Percentiles rank a stretch among this genome's conserved stretches.
Conservation (phyloP, 176 grass and related monocot genomes). For the Miscanthus lutarioriparius region DNA sequence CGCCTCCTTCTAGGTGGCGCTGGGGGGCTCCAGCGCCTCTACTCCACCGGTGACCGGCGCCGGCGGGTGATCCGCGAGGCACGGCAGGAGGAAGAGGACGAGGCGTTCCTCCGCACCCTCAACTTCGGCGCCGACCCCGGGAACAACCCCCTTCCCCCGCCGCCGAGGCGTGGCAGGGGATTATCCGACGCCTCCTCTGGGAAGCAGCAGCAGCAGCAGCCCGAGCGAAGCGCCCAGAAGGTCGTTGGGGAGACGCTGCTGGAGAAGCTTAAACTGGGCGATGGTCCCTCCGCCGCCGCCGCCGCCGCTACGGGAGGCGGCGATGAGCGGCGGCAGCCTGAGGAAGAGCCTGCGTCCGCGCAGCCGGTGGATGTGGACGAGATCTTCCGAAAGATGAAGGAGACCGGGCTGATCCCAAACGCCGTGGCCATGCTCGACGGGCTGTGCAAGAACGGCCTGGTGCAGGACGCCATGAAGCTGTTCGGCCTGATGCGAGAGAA, state of each 20-base stretch:
- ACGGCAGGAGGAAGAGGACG: slow-evolving; percentile 56
- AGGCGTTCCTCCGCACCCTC: slow-evolving; percentile 62
- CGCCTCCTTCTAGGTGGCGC: slow-evolving; percentile 9
- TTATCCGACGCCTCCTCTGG: slow-evolving; percentile 11
- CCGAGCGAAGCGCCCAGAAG: slow-evolving; percentile 39
- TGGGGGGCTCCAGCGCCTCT: not conserved
- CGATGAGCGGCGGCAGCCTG: slow-evolving; percentile 1
- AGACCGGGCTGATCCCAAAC: slow-evolving; percentile 84
- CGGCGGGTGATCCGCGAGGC: slow-evolving; percentile 48
- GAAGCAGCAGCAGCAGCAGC: not conserved
- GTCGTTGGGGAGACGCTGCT: slow-evolving; percentile 55
- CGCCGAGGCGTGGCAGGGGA: not conserved
- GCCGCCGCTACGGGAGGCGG: not conserved
- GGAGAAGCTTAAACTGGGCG: slow-evolving; percentile 64
- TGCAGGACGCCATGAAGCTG: slow-evolving; percentile 94
- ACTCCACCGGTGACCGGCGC: slow-evolving; percentile 45
- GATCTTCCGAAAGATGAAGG: slow-evolving; percentile 90
- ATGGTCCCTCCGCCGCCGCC: slow-evolving; percentile 16
- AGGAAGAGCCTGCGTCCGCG: not conserved
- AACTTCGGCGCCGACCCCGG: slow-evolving; percentile 54
- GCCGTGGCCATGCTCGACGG: slow-evolving; percentile 92
- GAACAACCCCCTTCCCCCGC: slow-evolving; percentile 39
- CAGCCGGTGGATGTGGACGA: slow-evolving; percentile 63
- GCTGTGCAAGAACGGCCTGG: slow-evolving; percentile 86
- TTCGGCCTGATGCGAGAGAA: slow-evolving; percentile 93